Percentiles rank a stretch among this genome's conserved stretches.
Evolutionary conservation across 2,329 filamentous ascomycete species (phyloP).

Genomic region (Apiospora malaysiana): DNA sequence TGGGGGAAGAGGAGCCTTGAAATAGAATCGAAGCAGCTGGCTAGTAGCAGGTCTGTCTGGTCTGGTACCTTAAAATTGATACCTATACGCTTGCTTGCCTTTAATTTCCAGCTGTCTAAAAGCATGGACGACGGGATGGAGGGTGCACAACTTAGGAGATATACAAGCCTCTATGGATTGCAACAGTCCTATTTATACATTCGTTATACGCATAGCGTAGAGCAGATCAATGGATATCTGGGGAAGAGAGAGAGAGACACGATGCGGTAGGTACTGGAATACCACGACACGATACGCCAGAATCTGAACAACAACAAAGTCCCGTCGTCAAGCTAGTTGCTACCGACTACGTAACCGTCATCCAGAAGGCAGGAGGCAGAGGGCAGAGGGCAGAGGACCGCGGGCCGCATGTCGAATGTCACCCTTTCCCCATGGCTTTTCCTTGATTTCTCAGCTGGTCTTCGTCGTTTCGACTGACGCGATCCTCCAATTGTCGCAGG

Average conservation of each 20-base stretch:
- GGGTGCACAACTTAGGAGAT: background rate
- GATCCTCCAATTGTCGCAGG: constrained; percentile 17
- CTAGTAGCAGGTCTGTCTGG: background rate
- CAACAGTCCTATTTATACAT: constrained; percentile 13
- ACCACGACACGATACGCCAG: constrained; percentile 16
- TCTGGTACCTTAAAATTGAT: background rate
- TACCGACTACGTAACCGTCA: background rate
- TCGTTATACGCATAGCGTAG: background rate
- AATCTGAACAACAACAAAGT: constrained; percentile 16
- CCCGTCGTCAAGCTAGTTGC: background rate
- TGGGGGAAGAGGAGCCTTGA: background rate
- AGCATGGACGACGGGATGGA: constrained; percentile 14
- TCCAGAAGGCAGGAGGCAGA: background rate
- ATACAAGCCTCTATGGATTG: background rate
- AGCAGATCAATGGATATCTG: constrained; percentile 4
- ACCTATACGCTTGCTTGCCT: background rate
- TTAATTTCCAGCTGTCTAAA: constrained; percentile 5
- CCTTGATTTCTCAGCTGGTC: constrained; percentile 24
- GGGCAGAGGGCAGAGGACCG: too few species aligned
- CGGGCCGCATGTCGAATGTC: background rate
- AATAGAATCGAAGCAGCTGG: background rate
- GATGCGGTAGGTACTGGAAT: background rate
- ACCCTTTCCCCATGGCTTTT: background rate
- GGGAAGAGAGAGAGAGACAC: background rate
- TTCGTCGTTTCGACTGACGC: constrained; percentile 21